A percentile compares a stretch with the other conserved stretches of the same genome.
These are phyloP conservation scores for Beta vulgaris DNA, from an alignment of 148 eudicot genomes.

Conservation along the genomic window DNA sequence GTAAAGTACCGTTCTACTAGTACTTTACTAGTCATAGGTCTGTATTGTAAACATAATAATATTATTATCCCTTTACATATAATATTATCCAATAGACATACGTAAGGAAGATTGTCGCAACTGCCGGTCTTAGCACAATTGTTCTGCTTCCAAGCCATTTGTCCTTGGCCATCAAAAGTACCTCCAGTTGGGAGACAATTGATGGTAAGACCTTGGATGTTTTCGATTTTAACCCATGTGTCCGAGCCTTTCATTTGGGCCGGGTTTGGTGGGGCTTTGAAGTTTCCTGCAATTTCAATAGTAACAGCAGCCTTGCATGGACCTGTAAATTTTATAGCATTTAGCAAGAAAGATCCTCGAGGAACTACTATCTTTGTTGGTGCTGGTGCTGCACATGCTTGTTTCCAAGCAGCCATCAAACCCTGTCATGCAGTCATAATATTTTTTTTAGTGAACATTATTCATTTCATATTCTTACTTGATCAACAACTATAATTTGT, in stretches of 20 bases:
- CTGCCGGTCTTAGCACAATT: conserved; percentile 29
- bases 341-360: conserved; percentile 34
- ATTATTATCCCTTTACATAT: no score
- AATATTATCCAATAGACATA: conserved; percentile 17
- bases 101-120: conserved; percentile 46
- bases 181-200: conserved; percentile 35
- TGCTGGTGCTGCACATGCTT: conserved; percentile 43
- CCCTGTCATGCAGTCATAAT: no score
- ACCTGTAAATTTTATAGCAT: conserved; percentile 39
- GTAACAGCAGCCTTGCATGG: conserved; percentile 53
- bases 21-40: no score
- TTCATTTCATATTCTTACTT: no score
- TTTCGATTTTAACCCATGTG: conserved; percentile 44
- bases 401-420: conserved; percentile 48
- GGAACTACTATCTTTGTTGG: conserved; percentile 53
- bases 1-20: no score
- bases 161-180: conserved; percentile 60
- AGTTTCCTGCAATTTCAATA: conserved; percentile 47
- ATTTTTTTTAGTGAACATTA: no score
- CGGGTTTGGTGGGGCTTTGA: conserved; percentile 49
- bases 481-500: no score
- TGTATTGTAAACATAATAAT: no score
- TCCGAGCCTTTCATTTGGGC: conserved; percentile 29
- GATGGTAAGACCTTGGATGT: conserved; percentile 34
- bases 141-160: conserved; percentile 44